These are phyloP conservation scores for Choanephora cucurbitarum DNA, from an alignment of 371 early-diverging fungal species.

Conservation along the genomic window DNA sequence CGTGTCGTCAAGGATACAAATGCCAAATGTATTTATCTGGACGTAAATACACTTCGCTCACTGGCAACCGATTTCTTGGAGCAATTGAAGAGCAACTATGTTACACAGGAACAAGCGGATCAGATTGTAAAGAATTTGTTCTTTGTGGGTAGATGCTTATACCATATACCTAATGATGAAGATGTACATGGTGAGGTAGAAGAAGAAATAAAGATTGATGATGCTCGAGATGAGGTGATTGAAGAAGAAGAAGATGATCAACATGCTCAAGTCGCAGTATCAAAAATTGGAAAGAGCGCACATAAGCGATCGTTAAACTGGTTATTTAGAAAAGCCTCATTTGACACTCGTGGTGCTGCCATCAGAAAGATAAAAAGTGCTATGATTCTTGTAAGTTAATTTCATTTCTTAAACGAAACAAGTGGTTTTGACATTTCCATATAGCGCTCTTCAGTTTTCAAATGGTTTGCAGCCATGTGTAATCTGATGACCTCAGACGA, in stretches of 20 bases:
- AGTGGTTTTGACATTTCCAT: not conserved
- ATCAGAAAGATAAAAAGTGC: conserved; percentile 45
- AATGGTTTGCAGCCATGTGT: conserved; percentile 90
- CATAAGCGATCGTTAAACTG: conserved; percentile 55
- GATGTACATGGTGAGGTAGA: conserved; percentile 38
- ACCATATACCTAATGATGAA: conserved; percentile 45
- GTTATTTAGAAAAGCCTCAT: conserved; percentile 68
- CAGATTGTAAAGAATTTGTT: conserved; percentile 93
- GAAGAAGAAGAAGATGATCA: conserved; percentile 21
- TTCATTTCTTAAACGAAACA: not conserved
- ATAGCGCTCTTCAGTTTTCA: conserved; percentile 78
- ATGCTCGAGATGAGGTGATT: conserved; percentile 29
- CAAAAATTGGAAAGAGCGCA: conserved; percentile 24
- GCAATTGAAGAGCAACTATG: conserved; percentile 72
- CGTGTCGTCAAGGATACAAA: conserved; percentile 34
- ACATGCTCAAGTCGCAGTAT: conserved; percentile 9
- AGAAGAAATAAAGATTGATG: conserved; percentile 37
- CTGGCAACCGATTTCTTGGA: conserved; percentile 64
- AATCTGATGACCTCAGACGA: conserved; percentile 61
- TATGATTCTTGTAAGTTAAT: conserved; percentile 47
- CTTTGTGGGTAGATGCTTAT: conserved; percentile 84
- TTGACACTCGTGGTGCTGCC: conserved; percentile 67
- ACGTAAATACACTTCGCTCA: conserved; percentile 49
- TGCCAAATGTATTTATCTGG: conserved; percentile 40
- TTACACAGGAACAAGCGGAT: conserved; percentile 80